A percentile compares a stretch with the other conserved stretches of the same genome.
Evolutionary conservation across 2,329 filamentous ascomycete species (phyloP).

Genomic region (Pestalotiopsis sp.): DNA sequence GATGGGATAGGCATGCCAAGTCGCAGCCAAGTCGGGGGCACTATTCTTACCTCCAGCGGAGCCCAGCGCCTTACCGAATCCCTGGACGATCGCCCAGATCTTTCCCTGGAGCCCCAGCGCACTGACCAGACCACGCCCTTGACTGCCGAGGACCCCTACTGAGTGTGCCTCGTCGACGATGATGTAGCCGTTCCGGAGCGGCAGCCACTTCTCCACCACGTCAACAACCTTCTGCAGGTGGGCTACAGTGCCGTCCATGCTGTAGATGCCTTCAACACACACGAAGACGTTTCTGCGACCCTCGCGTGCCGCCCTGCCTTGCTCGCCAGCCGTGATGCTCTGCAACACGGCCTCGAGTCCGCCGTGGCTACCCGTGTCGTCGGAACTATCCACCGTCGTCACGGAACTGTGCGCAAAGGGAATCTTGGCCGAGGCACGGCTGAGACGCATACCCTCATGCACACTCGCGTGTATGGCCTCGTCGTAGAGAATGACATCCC

Average conservation of each 20-base stretch:
- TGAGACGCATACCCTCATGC: slow-evolving; percentile 75
- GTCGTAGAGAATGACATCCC: slow-evolving; percentile 71
- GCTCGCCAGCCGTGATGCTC: slow-evolving; percentile 20
- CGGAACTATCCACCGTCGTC: slow-evolving; percentile 14
- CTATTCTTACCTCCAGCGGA: slow-evolving; percentile 66
- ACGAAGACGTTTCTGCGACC: slow-evolving; percentile 60
- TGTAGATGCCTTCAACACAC: slow-evolving; percentile 74
- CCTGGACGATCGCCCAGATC: slow-evolving; percentile 62
- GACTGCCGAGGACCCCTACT: slow-evolving; percentile 58
- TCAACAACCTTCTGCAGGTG: slow-evolving; percentile 64
- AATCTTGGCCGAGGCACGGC: slow-evolving; percentile 51
- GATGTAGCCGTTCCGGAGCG: slow-evolving; percentile 60
- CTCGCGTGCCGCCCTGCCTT: slow-evolving; percentile 11
- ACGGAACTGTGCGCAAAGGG: slow-evolving; percentile 63
- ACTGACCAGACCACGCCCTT: slow-evolving; percentile 61
- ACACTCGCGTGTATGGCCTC: slow-evolving; percentile 77
- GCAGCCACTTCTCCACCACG: slow-evolving; percentile 57
- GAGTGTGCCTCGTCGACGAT: slow-evolving; percentile 73
- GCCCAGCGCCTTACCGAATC: slow-evolving; percentile 69
- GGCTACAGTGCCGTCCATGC: slow-evolving; percentile 80
- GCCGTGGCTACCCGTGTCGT: slow-evolving; percentile 10
- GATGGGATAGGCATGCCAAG: not conserved
- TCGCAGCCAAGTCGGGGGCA: not conserved
- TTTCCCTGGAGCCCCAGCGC: slow-evolving; percentile 56
- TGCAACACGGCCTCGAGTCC: slow-evolving; percentile 32